Percentiles rank a stretch among this genome's conserved stretches.
These are phyloP conservation scores for Cryoendolithus antarcticus DNA, from an alignment of 2,329 filamentous ascomycete genomes.

Conservation along the genomic window DNA sequence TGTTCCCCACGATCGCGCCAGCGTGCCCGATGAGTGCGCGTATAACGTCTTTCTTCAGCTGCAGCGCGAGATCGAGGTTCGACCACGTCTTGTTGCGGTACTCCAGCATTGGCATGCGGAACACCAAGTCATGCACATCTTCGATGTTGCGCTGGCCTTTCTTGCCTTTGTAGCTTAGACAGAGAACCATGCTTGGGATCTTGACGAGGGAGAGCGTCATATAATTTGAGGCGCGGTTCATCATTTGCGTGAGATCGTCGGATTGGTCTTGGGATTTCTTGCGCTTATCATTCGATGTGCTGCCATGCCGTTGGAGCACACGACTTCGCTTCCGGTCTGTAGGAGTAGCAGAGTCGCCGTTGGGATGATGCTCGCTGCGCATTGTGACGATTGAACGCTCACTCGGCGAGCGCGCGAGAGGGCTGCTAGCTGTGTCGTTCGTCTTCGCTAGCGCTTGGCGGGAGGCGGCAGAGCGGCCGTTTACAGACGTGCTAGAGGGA, in stretches of 20 bases:
- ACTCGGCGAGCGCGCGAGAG: conserved; percentile 20
- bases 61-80: conserved; percentile 83
- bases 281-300: conserved; percentile 11
- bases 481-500: conserved; percentile 14
- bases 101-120: conserved; percentile 84
- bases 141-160: conserved; percentile 91
- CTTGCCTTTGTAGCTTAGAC: conserved; percentile 80
- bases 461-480: conserved; percentile 11
- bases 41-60: conserved; percentile 88
- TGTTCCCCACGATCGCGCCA: conserved; percentile 93
- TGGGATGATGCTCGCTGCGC: conserved; percentile 7
- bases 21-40: conserved; percentile 90
- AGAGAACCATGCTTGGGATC: conserved; percentile 88
- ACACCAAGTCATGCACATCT: conserved; percentile 95
- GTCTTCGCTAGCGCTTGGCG: conserved; percentile 14
- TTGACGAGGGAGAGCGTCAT: conserved; percentile 96
- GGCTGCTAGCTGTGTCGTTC: conserved; percentile 9
- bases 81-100: conserved; percentile 99
- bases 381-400: conserved; percentile 19
- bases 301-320: conserved; percentile 7
- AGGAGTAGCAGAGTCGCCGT: conserved; percentile 10
- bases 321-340: conserved; percentile 24
- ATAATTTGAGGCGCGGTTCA: conserved; percentile 85
- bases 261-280: conserved; percentile 49
- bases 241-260: conserved; percentile 94